A percentile compares a stretch with the other conserved stretches of the same genome.
phyloP scores from a whole-genome alignment of 176 grass and related monocot genomes.

The Carex scoparia region DNA sequence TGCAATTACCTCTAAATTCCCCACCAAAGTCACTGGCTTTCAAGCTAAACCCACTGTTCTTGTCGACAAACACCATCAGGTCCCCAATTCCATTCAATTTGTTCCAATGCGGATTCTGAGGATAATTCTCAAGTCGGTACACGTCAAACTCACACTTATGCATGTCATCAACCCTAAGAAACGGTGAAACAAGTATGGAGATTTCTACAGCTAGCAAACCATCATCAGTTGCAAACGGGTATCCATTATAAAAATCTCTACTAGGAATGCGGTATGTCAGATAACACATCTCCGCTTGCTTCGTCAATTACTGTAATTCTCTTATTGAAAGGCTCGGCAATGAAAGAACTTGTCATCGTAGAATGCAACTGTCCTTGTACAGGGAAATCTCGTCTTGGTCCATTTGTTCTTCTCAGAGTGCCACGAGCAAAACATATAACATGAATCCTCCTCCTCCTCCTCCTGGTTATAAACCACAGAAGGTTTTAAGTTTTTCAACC shows the following conservation, averaged over 20 bases:
- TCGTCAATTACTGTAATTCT: background rate
- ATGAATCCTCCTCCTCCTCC: no score
- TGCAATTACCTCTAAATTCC: background rate
- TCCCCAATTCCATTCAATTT: background rate
- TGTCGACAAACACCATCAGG: background rate
- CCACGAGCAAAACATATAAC: no score
- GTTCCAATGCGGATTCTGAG: background rate
- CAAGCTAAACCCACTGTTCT: background rate
- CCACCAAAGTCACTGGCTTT: background rate
- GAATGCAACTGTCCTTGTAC: no score
- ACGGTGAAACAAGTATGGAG: no score
- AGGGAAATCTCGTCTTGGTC: no score
- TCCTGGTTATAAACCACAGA: no score
- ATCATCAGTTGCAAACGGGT: background rate
- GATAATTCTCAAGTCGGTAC: slow-evolving; percentile 2
- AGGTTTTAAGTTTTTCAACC: no score
- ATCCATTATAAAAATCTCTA: background rate
- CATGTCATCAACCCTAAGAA: no score
- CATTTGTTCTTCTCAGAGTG: no score
- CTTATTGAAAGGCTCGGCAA: no score
- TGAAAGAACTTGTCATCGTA: no score
- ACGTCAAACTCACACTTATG: background rate
- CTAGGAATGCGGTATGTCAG: background rate
- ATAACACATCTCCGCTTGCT: no score
- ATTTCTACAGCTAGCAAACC: background rate